A percentile compares a stretch with the other conserved stretches of the same genome.
Conservation (phyloP, 129 eudicot genomes). For the Tagetes patula region DNA sequence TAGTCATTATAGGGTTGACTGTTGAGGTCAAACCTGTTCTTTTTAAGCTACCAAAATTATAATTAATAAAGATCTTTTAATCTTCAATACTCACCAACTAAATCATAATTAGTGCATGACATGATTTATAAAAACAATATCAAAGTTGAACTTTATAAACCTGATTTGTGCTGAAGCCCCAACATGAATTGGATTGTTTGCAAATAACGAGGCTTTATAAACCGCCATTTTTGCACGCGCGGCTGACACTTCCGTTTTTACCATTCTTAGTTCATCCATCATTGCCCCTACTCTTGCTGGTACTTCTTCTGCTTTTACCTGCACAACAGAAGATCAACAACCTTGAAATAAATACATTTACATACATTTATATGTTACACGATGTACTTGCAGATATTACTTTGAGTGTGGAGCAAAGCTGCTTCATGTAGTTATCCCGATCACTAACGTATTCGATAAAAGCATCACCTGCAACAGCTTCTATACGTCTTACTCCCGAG, state of each 20-base stretch:
- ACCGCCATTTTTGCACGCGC: conserved; percentile 85
- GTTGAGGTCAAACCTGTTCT: conserved; percentile 10
- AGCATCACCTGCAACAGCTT: conserved; percentile 99
- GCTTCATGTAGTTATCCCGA: conserved; percentile 85
- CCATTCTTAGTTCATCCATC: conserved; percentile 69
- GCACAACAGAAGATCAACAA: conserved; percentile 19
- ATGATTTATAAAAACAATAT: not conserved
- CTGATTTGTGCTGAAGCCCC: conserved; percentile 63
- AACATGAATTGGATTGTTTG: conserved; percentile 53
- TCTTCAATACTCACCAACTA: not conserved
- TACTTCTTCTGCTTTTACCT: conserved; percentile 95
- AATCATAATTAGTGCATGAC: not conserved
- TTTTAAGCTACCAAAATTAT: not conserved
- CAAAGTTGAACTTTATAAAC: conserved; percentile 31
- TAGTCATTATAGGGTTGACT: not conserved
- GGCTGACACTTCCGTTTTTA: conserved; percentile 67
- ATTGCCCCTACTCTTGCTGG: conserved; percentile 68
- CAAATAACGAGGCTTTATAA: conserved; percentile 67
- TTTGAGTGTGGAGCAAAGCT: conserved; percentile 94
- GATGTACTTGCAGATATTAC: conserved; percentile 38
- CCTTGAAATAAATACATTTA: conserved; percentile 1
- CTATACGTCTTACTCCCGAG: conserved; percentile 93
- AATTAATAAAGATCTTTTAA: not conserved
- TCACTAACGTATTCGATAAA: conserved; percentile 76
- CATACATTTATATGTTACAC: not conserved